Conservation (phyloP, 192 early-diverging fungal species). For the Coemansia sp. region DNA sequence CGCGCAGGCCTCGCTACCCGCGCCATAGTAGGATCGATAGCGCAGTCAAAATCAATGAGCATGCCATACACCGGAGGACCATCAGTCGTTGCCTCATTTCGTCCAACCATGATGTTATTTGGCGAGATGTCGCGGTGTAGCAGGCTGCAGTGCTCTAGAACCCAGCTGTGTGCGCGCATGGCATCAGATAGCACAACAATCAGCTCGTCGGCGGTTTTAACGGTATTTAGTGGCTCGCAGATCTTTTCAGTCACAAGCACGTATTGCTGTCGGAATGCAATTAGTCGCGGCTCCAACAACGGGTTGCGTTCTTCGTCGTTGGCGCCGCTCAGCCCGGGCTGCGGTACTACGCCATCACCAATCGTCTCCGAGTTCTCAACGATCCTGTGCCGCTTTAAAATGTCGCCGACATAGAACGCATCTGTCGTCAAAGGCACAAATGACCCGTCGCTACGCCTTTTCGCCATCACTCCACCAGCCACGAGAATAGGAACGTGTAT, state of each 20-base stretch:
- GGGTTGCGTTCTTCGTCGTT: background rate
- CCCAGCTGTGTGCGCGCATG: constrained; percentile 1
- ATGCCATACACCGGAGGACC: constrained; percentile 12
- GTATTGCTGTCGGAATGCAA: background rate
- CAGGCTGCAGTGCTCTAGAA: background rate
- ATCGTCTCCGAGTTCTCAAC: background rate
- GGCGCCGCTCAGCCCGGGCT: background rate
- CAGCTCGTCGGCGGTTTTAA: background rate
- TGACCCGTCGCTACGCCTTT: background rate
- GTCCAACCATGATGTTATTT: constrained; percentile 32
- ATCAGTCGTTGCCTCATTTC: background rate
- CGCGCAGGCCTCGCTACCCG: background rate
- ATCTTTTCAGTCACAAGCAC: background rate
- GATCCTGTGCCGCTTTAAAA: background rate
- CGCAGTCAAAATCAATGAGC: constrained; percentile 34
- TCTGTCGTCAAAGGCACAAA: background rate
- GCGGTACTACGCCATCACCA: background rate
- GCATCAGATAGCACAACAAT: background rate
- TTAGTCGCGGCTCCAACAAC: background rate
- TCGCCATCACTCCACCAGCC: constrained; percentile 14
- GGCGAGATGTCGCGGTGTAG: constrained; percentile 32
- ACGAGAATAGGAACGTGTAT: constrained; percentile 3
- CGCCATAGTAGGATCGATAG: background rate
- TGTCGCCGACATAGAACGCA: background rate
- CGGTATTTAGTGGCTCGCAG: background rate